These are phyloP conservation scores for Russula dissimulans DNA, from an alignment of 768 basidiomycete species.

Conservation along the genomic window DNA sequence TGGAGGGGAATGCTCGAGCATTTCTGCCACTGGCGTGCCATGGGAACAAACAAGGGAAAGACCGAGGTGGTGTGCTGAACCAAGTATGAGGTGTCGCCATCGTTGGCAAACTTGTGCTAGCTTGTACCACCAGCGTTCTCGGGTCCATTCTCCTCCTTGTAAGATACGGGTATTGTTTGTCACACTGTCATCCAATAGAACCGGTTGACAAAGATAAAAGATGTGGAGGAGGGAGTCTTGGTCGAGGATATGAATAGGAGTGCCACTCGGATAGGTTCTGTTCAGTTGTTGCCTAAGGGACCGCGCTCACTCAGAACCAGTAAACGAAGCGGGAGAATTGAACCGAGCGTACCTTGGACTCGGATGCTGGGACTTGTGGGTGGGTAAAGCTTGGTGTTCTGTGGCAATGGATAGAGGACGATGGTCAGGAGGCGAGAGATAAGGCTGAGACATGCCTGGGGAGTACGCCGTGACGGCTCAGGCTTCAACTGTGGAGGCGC, in stretches of 20 bases:
- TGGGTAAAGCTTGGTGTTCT: too few species aligned
- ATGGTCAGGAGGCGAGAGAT: too few species aligned
- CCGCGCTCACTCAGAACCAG: too few species aligned
- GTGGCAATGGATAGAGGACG: too few species aligned
- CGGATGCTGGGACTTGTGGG: too few species aligned
- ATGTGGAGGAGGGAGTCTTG: neutral
- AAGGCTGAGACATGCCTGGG: too few species aligned
- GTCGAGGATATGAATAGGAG: neutral
- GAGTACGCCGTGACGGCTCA: too few species aligned
- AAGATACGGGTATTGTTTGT: neutral
- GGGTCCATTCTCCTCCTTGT: neutral
- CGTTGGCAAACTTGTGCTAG: neutral
- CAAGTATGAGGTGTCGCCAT: neutral
- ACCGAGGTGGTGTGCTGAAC: neutral
- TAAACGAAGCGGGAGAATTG: too few species aligned
- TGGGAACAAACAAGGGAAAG: neutral
- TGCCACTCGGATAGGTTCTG: too few species aligned
- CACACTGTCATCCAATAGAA: neutral
- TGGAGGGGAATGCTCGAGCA: neutral
- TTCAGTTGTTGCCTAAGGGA: too few species aligned
- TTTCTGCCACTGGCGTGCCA: neutral
- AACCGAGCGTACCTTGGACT: too few species aligned
- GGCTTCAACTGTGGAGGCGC: too few species aligned
- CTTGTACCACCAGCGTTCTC: neutral
- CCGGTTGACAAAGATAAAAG: neutral